Base-by-base conservation (phyloP, 1,284 basidiomycete species). In the Meira nashicola region DNA sequence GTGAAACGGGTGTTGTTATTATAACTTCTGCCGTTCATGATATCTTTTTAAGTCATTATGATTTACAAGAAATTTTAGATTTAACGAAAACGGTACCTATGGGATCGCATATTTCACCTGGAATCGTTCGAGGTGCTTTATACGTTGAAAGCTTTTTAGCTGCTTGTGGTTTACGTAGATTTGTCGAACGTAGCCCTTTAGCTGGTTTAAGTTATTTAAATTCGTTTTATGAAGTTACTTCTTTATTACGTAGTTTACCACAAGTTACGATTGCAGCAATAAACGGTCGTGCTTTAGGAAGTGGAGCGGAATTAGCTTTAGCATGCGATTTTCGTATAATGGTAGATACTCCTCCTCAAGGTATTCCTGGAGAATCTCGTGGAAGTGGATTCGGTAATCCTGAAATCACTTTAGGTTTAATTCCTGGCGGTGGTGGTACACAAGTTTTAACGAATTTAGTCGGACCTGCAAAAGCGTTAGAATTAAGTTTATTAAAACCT, bases 371-470 rank as follows among this genome's bases (percentile, higher is more conserved):
- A 5, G 28, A 11, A 17, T 39, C 33, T 17, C 15, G 41, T 12
- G 56, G 54, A 19, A 38, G 41, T 37, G 57, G 57, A 17, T 37
- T 60, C n/a, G 57, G 57, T 11, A 54, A 58, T 44, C 57, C 57
- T n/a, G 57, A 58, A 48, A 58, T 58, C 52, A 40, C 53, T n/a
- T 28, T 58, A 10, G 57, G 57, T 23, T 33, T 58, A n/a, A 58
- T 58, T 44, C 57, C 57, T 10, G 57, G 57, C 21, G 57, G 57
- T n/a, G 57, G 57, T 17, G 57, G 57, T 33, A 58, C 57, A 2
- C 57, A 58, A 41, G 51, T 58, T 33, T 52, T 58, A 14, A 40
- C 57, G 4, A 44, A 48, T 14, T 37, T 41, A 3, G 21, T 58
- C 2, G 57, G 57, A 21, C 57, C 57, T 21, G 57, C 57, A 15